Evolutionary conservation across 2,329 filamentous ascomycete genomes (phyloP).

Genomic region (Aspergillus nomiae): DNA sequence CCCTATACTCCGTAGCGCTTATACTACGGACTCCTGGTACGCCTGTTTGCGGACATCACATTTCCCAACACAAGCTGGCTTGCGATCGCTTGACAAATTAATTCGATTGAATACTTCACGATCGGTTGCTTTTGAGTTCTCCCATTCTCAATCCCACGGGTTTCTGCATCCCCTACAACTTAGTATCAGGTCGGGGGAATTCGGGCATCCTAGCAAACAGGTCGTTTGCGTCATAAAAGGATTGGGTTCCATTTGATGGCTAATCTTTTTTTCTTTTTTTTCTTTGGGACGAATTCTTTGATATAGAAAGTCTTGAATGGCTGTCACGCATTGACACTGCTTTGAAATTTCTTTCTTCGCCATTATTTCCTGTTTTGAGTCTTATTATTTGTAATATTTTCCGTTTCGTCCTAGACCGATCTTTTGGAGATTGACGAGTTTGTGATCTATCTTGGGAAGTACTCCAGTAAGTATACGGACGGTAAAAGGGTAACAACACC

Average conservation of each 20-base stretch:
- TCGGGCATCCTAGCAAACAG: background rate
- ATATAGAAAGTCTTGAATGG: background rate
- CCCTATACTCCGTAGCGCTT: background rate
- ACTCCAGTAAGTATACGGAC: background rate
- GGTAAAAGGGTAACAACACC: background rate
- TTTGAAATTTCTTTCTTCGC: background rate
- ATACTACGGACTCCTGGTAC: background rate
- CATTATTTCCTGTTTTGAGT: background rate
- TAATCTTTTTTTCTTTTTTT: background rate
- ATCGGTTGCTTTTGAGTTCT: background rate
- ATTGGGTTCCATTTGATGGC: background rate
- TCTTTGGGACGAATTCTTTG: background rate
- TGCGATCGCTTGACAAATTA: background rate
- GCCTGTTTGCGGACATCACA: background rate
- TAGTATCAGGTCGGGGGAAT: background rate
- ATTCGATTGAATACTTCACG: background rate
- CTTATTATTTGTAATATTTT: background rate
- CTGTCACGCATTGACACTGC: background rate
- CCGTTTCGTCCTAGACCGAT: background rate
- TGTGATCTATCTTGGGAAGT: background rate
- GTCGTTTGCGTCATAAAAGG: background rate
- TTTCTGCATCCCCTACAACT: background rate
- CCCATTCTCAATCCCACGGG: background rate
- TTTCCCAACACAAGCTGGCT: background rate
- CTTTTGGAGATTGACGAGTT: background rate